Base-by-base conservation (phyloP, 345 rosid species). In the Salix suchowensis region DNA sequence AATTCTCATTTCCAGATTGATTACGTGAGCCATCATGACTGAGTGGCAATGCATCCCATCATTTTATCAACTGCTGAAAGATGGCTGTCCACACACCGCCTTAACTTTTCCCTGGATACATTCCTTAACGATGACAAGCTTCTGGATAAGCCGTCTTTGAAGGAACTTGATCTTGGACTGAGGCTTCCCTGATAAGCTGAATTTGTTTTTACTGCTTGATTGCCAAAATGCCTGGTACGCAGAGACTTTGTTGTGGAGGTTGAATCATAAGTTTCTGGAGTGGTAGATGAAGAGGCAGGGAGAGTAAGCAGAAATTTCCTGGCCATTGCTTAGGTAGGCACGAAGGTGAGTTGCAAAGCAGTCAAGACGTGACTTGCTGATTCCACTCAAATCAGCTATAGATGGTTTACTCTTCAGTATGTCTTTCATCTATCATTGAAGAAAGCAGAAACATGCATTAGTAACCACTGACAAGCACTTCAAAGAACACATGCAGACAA, bases 261-360 rank as follows among this genome's bases (percentile, higher is more conserved):
- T 4, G 76, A 52, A 65, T 75, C 82, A 2, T 81, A 72, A 19
- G 30, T 11, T 46, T 80, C 80, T 23, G 70, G 71, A 26, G 88
- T 11, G 73, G 58, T 77, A 61, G 79, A 46, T 32, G 85, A 77
- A n/a, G 79, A 28, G 36, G 76, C 21, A 15, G 75, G 75, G 62
- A 32, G 75, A 76, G 44, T 82, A 86, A 1, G 70, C 73, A 39
- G 76, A 64, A 68, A 75, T 80, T 60, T 77, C 83, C 71, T 76
- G 80, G 55, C 58, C 60, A 73, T 79, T 87, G 81, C 83, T 77
- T 60, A 96, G 92, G 90, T 89, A 91, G 68, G 91, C 83, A 46
- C 91, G 91, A 48, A 96, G 86, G 80, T 89, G 96, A 73, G 90
- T 88, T 46, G 97, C 98, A 84, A 96, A 91, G 80, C 90, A 92